Evolutionary conservation across 1,284 basidiomycete genomes (phyloP).

Genomic region (Malassezia slooffiae): DNA sequence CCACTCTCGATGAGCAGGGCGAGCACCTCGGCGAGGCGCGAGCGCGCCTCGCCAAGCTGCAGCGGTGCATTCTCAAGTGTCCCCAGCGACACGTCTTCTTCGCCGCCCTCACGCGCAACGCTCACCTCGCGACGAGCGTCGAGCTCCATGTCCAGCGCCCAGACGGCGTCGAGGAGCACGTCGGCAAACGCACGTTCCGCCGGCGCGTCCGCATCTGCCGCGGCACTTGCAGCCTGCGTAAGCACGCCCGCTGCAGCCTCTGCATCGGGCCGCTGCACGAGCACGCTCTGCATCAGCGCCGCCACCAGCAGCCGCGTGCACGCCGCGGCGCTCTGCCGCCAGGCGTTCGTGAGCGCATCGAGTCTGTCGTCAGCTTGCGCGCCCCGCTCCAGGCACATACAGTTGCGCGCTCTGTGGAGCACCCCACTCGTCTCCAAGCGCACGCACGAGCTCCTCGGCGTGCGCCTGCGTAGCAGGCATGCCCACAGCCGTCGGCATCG

Average conservation of each 20-base stretch:
- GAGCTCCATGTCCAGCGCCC: constrained; percentile 35
- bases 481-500: no score
- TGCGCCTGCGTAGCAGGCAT: no score
- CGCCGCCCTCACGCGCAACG: not conserved
- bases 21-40: constrained; percentile 17
- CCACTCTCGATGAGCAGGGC: not conserved
- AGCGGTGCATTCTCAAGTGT: constrained; percentile 7
- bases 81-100: constrained; percentile 2
- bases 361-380: no score
- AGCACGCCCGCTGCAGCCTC: not conserved
- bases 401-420: no score
- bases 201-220: no score
- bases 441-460: no score
- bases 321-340: no score
- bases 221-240: no score
- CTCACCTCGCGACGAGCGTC: constrained; percentile 26
- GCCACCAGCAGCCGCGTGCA: not conserved
- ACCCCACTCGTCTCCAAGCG: no score
- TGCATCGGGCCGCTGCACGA: not conserved
- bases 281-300: not conserved
- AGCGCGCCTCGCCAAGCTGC: constrained; percentile 10
- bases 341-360: no score
- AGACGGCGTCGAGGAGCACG: constrained; percentile 26
- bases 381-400: no score
- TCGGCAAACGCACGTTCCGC: constrained; percentile 10